phyloP scores from a whole-genome alignment of 2,329 filamentous ascomycete genomes.

The Colletotrichum eremochloae region DNA sequence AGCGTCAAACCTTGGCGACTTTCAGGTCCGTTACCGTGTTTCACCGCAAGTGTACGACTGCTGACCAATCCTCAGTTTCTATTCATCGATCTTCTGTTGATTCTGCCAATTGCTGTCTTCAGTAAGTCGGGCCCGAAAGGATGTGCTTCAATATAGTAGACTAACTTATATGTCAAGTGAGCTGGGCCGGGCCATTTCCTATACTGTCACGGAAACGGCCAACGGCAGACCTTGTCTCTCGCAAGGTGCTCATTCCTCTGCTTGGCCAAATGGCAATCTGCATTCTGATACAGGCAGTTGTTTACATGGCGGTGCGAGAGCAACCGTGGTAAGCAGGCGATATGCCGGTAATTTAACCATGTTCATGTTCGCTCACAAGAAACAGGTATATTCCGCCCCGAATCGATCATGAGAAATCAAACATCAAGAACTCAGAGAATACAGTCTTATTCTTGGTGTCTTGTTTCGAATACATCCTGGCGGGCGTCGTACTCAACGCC shows the following conservation, averaged over 20 bases:
- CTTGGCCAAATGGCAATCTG: constrained; percentile 90
- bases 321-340: constrained; percentile 77
- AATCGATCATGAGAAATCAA: constrained; percentile 82
- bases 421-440: constrained; percentile 93
- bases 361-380: constrained; percentile 40
- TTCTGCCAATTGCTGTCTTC: constrained; percentile 96
- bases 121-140: constrained; percentile 63
- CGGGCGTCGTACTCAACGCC: constrained; percentile 90
- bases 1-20: constrained; percentile 95
- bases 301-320: constrained; percentile 79
- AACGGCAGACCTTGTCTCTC: constrained; percentile 90
- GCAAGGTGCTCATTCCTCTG: constrained; percentile 91
- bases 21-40: constrained; percentile 70
- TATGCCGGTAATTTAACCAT: background rate
- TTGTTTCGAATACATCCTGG: constrained; percentile 95
- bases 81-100: constrained; percentile 93
- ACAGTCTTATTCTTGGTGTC: constrained; percentile 90
- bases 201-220: constrained; percentile 86
- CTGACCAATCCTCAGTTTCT: constrained; percentile 72
- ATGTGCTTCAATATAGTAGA: constrained; percentile 27
- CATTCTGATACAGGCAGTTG: constrained; percentile 80
- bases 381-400: constrained; percentile 82
- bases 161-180: constrained; percentile 68
- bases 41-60: background rate
- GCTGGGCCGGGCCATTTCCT: constrained; percentile 90